Conservation (phyloP, 1,139 yeast species). For the Yamadazyma spencermartinsiae region DNA sequence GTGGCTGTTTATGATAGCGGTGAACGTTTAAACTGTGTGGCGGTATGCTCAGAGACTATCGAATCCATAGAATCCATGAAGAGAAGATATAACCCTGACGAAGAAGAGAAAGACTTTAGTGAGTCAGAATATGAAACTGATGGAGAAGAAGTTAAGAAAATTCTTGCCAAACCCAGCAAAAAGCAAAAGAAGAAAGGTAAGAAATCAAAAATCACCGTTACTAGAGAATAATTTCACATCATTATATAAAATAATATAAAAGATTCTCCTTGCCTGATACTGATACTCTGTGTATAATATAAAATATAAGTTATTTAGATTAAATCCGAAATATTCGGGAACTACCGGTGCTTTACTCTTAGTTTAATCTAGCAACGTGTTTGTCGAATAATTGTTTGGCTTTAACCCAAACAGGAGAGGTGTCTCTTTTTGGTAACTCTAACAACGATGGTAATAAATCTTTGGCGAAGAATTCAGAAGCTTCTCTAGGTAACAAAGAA, state of each 20-base stretch:
- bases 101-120: conserved; percentile 35
- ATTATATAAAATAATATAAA: neutral
- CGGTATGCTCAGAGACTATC: conserved; percentile 72
- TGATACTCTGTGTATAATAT: too few species aligned
- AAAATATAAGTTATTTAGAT: neutral
- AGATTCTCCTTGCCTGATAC: too few species aligned
- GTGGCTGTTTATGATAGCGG: conserved; percentile 89
- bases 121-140: conserved; percentile 71
- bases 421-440: conserved; percentile 75
- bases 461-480: conserved; percentile 84
- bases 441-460: conserved; percentile 88
- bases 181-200: conserved; percentile 38
- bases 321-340: neutral
- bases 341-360: neutral
- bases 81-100: conserved; percentile 52
- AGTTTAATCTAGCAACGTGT: conserved; percentile 65
- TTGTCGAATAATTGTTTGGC: conserved; percentile 82
- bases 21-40: conserved; percentile 88
- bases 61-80: conserved; percentile 75
- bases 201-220: conserved; percentile 51
- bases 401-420: conserved; percentile 88
- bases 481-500: conserved; percentile 91
- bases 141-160: conserved; percentile 53
- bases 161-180: conserved; percentile 41
- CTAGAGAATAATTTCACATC: conserved; percentile 45